Percentiles rank a stretch among this genome's conserved stretches.
These are phyloP conservation scores for Canavalia ensiformis DNA, from an alignment of 306 rosid genomes.

Conservation along the genomic window DNA sequence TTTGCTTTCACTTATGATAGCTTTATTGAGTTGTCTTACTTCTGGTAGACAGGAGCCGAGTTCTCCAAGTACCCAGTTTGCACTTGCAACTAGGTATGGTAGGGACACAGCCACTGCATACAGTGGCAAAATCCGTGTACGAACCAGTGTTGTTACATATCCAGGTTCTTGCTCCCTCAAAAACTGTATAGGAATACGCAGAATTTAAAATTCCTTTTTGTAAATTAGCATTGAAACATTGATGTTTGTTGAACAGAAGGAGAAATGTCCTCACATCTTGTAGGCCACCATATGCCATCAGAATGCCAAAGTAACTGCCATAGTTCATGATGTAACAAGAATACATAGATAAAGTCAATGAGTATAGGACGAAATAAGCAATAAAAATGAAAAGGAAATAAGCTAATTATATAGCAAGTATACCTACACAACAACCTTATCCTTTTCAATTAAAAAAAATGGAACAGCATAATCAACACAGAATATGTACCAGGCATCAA, in stretches of 20 bases:
- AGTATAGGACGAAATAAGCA: slow-evolving; percentile 6
- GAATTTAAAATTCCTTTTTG: neutral
- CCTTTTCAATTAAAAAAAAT: neutral
- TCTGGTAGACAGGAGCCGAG: slow-evolving; percentile 85
- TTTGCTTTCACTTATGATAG: slow-evolving; percentile 44
- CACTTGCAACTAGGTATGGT: slow-evolving; percentile 82
- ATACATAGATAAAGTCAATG: slow-evolving; percentile 19
- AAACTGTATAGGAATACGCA: slow-evolving; percentile 66
- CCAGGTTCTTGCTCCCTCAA: slow-evolving; percentile 82
- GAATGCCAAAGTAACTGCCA: slow-evolving; percentile 86
- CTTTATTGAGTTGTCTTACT: slow-evolving; percentile 60
- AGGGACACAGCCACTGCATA: slow-evolving; percentile 56
- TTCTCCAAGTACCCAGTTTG: slow-evolving; percentile 98
- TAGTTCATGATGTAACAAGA: slow-evolving; percentile 42
- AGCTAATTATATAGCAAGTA: slow-evolving; percentile 16
- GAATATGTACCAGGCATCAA: slow-evolving; percentile 21
- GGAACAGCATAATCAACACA: neutral
- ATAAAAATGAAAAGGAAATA: slow-evolving; percentile 18
- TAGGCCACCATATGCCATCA: slow-evolving; percentile 87
- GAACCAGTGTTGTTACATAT: slow-evolving; percentile 61
- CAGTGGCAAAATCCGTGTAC: slow-evolving; percentile 73
- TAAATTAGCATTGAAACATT: slow-evolving; percentile 33
- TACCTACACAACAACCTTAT: neutral
- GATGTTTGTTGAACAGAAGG: slow-evolving; percentile 43
- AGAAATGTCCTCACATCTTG: slow-evolving; percentile 75